Evolutionary conservation across 305 asterid species (phyloP), one percentile per base, ranked within the genome.

Genomic region (Nicotiana rustica): DNA sequence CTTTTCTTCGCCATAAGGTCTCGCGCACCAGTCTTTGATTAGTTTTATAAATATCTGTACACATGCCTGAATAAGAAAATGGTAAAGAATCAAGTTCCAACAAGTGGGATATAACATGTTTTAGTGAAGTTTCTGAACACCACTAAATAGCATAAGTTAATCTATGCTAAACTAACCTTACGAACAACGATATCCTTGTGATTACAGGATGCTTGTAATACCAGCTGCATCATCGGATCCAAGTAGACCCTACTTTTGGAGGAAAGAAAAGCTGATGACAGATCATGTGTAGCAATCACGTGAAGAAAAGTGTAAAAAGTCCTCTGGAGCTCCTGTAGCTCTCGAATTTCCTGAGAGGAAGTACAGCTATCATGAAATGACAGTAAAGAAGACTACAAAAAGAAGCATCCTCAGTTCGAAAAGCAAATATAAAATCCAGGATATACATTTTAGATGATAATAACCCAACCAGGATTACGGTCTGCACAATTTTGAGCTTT

Each of bases 1-100:
- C 99, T 87, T 88, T 81, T 95, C 98, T 85, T 89, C 90, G 55
- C 91, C 94, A 83, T 82, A 79, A 19, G 91, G 91, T 82, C 87
- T 91, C 33, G 86, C 55, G 84, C 94, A 90, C 99, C 99, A 97
- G 87, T 97, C 99, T 85, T 90, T 93, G 83, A 97, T 97, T 79
- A 97, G 91, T 93, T 97, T 89, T 80, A 91, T 84, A 86, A 97
- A 89, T 82, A 97, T 93, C 85, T 97, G 99, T 76, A 97, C 97
- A 83, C 97, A 95, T 60, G 93, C 92, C 99, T 97, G 94, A 75
- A 85, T 38, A 47, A 76, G 47, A 36, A 79, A 36, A 81, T 81
- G 78, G 17, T 44, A 67, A 36, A 83, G 41, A 81, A 19, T 78
- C 83, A 73, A 85, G 87, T 69, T 73, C 76, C 80, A 62, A 38